These are phyloP conservation scores for Epichloe hybrida DNA, from an alignment of 2,329 filamentous ascomycete genomes.

Conservation along the genomic window DNA sequence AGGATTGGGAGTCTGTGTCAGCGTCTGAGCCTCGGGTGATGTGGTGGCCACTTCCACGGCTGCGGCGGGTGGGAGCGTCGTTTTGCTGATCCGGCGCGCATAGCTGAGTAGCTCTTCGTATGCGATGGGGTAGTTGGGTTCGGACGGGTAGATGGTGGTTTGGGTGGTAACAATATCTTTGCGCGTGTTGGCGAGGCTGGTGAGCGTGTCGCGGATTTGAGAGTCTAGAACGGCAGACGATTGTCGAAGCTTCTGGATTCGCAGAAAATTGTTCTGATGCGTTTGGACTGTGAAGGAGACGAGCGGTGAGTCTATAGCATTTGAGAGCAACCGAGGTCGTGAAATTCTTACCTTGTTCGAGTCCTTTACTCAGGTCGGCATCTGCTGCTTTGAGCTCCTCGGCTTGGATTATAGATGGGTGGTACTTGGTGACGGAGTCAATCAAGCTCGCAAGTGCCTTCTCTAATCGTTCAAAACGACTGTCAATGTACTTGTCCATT, in stretches of 20 bases:
- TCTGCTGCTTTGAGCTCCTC: constrained; percentile 60
- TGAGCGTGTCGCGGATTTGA: constrained; percentile 58
- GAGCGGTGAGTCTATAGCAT: background rate
- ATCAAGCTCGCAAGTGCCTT: constrained; percentile 55
- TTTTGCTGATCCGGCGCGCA: constrained; percentile 67
- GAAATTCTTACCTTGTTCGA: constrained; percentile 45
- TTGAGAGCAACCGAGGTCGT: background rate
- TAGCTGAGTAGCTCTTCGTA: constrained; percentile 66
- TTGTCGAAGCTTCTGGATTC: constrained; percentile 54
- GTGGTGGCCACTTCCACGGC: constrained; percentile 27
- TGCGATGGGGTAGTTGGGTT: constrained; percentile 41
- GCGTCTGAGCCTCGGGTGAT: constrained; percentile 14
- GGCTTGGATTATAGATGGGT: constrained; percentile 55
- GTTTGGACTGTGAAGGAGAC: constrained; percentile 40
- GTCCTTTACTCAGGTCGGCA: constrained; percentile 47
- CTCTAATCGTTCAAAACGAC: constrained; percentile 52
- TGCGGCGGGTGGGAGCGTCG: constrained; percentile 56
- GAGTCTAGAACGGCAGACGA: constrained; percentile 52
- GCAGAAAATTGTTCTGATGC: constrained; percentile 62
- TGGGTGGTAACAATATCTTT: constrained; percentile 56
- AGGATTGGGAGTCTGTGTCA: constrained; percentile 10
- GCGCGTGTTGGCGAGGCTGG: constrained; percentile 57
- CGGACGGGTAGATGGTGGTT: constrained; percentile 39
- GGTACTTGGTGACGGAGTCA: constrained; percentile 71
- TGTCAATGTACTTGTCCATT: constrained; percentile 52